Conservation (phyloP, 1,284 basidiomycete species). For the Coniferiporia sulphurascens region DNA sequence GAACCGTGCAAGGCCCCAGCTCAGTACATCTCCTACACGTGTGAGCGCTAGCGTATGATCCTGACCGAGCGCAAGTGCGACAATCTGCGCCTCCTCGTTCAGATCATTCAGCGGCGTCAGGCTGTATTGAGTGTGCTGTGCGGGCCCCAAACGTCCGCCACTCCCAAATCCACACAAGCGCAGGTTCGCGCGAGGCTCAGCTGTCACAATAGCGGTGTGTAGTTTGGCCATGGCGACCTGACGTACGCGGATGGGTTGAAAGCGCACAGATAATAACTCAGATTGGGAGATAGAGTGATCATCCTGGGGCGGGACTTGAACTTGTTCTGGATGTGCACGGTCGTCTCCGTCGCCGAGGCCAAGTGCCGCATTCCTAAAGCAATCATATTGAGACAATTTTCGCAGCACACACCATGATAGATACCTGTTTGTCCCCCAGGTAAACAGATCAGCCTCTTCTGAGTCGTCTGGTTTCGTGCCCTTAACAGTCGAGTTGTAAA, state of each 20-base stretch:
- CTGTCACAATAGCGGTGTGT: constrained; percentile 81
- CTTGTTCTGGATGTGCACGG: constrained; percentile 75
- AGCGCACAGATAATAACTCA: constrained; percentile 36
- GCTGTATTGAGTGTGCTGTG: constrained; percentile 77
- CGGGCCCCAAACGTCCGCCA: constrained; percentile 75
- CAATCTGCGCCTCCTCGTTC: constrained; percentile 50
- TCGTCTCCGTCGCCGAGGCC: constrained; percentile 83
- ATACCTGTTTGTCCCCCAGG: constrained; percentile 88
- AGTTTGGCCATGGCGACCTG: constrained; percentile 78
- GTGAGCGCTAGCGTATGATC: constrained; percentile 93
- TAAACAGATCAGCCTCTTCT: constrained; percentile 63
- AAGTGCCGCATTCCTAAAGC: constrained; percentile 70
- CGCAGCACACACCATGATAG: constrained; percentile 19
- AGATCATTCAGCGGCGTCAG: constrained; percentile 28
- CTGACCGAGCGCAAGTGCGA: constrained; percentile 79
- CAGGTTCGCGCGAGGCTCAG: constrained; percentile 69
- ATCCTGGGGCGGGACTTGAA: constrained; percentile 40
- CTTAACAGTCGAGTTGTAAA: constrained; percentile 88
- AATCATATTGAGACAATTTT: neutral
- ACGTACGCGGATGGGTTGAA: constrained; percentile 57
- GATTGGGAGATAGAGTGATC: constrained; percentile 18
- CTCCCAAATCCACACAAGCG: constrained; percentile 84
- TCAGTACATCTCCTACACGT: constrained; percentile 74
- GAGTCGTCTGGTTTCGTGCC: constrained; percentile 55
- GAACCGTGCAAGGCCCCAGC: constrained; percentile 90